A percentile compares a stretch with the other conserved stretches of the same genome.
These are phyloP conservation scores for Ophiostoma novo-ulmi DNA, from an alignment of 2,329 filamentous ascomycete genomes.

Conservation along the genomic window DNA sequence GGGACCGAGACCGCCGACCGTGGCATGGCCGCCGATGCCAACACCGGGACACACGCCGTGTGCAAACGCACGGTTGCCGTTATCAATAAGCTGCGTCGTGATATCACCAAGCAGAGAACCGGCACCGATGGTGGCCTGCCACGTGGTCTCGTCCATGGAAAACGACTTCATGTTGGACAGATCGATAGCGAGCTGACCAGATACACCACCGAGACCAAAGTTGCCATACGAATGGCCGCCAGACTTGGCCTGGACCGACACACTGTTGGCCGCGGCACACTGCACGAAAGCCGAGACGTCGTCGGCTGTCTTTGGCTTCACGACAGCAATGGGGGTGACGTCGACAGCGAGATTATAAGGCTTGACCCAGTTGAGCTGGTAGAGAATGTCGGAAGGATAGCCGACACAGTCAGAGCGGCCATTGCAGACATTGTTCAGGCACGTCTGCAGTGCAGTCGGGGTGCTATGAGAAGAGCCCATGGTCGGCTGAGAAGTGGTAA, in stretches of 20 bases:
- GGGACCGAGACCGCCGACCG: slow-evolving; percentile 51
- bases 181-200: slow-evolving; percentile 54
- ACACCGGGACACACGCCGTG: slow-evolving; percentile 57
- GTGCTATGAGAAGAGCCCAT: neutral
- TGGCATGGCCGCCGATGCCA: slow-evolving; percentile 55
- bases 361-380: slow-evolving; percentile 47
- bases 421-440: slow-evolving; percentile 45
- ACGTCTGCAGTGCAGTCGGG: slow-evolving; percentile 29
- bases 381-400: slow-evolving; percentile 42
- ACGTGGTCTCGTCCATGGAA: slow-evolving; percentile 47
- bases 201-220: slow-evolving; percentile 44
- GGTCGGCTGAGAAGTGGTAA: neutral
- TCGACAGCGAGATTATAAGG: slow-evolving; percentile 47
- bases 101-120: slow-evolving; percentile 51
- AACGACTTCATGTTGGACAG: slow-evolving; percentile 50
- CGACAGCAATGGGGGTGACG: slow-evolving; percentile 51
- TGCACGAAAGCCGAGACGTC: slow-evolving; percentile 55
- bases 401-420: slow-evolving; percentile 44
- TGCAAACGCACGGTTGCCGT: slow-evolving; percentile 52
- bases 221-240: slow-evolving; percentile 59
- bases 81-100: slow-evolving; percentile 45
- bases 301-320: slow-evolving; percentile 47
- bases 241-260: slow-evolving; percentile 57
- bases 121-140: slow-evolving; percentile 51
- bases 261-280: slow-evolving; percentile 47